Evolutionary conservation across 2,329 filamentous ascomycete species (phyloP).

Genomic region (Lojkania enalia): DNA sequence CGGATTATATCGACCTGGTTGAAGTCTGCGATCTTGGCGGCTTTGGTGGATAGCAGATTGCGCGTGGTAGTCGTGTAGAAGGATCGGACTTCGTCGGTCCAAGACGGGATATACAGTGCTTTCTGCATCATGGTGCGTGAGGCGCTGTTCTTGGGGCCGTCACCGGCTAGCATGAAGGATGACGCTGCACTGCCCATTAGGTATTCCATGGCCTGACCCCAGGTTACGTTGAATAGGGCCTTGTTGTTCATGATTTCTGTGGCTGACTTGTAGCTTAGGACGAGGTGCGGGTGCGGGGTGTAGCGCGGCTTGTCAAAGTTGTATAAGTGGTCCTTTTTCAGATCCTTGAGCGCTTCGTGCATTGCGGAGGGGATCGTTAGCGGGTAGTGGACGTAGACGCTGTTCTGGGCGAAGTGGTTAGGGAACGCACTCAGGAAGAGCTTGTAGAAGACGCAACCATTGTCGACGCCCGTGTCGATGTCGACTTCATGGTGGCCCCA

Average conservation of each 20-base stretch:
- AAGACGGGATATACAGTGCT: conserved; percentile 63
- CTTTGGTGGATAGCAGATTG: conserved; percentile 65
- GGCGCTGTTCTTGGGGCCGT: conserved; percentile 35
- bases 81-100: conserved; percentile 64
- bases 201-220: conserved; percentile 65
- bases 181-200: conserved; percentile 62
- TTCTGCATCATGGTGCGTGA: conserved; percentile 49
- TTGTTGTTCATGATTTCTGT: conserved; percentile 64
- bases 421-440: conserved; percentile 79
- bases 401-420: conserved; percentile 75
- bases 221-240: conserved; percentile 65
- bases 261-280: conserved; percentile 64
- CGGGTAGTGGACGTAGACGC: conserved; percentile 81
- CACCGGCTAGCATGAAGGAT: conserved; percentile 58
- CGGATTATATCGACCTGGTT: conserved; percentile 71
- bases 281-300: conserved; percentile 53
- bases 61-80: conserved; percentile 70
- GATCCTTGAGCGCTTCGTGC: conserved; percentile 66
- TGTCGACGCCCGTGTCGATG: conserved; percentile 73
- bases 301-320: conserved; percentile 65
- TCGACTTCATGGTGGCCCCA: conserved; percentile 80
- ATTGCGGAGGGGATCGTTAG: conserved; percentile 73
- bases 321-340: conserved; percentile 70
- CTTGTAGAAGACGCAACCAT: conserved; percentile 85
- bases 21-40: conserved; percentile 63